Percentiles rank a stretch among this genome's conserved stretches.
phyloP scores from a whole-genome alignment of 1,284 basidiomycete genomes.

The Marasmius sp. region DNA sequence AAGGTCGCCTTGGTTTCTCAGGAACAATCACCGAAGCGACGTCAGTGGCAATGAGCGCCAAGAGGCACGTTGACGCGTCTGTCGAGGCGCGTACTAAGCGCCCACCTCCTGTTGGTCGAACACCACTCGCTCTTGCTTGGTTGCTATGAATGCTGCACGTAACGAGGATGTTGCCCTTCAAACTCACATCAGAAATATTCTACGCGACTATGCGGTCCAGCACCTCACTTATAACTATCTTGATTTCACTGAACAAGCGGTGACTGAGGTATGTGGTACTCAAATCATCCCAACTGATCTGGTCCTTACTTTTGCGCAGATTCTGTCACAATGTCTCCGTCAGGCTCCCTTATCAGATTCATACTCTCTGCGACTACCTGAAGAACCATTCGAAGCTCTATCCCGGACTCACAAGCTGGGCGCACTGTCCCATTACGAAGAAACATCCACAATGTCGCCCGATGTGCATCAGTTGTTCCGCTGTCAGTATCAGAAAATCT shows the following conservation, averaged over 20 bases:
- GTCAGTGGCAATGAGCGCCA: no score
- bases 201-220: conserved; percentile 51
- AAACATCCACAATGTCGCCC: conserved; percentile 38
- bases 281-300: background rate
- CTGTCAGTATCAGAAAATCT: conserved; percentile 11
- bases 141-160: background rate
- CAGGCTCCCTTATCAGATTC: conserved; percentile 48
- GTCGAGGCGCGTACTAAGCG: no score
- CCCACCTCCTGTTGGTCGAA: no score
- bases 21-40: no score
- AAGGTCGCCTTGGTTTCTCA: no score
- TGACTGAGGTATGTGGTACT: conserved; percentile 40
- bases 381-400: conserved; percentile 50
- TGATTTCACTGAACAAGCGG: conserved; percentile 48
- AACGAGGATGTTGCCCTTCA: conserved; percentile 27
- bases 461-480: conserved; percentile 41
- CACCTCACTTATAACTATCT: conserved; percentile 58
- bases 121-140: background rate
- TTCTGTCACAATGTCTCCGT: conserved; percentile 41
- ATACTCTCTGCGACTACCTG: conserved; percentile 45
- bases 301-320: conserved; percentile 29
- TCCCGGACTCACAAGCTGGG: conserved; percentile 30
- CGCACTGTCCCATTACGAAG: conserved; percentile 39
- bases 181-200: conserved; percentile 50
- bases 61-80: no score